These are phyloP conservation scores for Hygrophorus pudorinus DNA, from an alignment of 768 basidiomycete species.

Conservation along the genomic window DNA sequence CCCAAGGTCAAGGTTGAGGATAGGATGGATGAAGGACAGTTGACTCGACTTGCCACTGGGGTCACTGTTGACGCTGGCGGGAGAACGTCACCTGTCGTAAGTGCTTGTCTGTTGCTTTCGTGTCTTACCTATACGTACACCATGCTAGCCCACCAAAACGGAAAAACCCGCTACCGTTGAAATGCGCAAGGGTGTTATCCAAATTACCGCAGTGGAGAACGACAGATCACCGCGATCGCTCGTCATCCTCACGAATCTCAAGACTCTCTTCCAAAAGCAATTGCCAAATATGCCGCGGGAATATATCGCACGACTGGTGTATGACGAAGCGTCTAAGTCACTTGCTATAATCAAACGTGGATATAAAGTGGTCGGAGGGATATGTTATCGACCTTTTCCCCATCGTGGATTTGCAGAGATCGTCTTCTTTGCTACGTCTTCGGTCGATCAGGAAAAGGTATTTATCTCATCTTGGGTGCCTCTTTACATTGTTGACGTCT, in stretches of 20 bases:
- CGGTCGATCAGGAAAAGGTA: conserved; percentile 96
- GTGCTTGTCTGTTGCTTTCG: not conserved
- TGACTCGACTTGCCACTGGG: conserved; percentile 70
- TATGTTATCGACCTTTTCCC: conserved; percentile 93
- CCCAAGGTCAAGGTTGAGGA: conserved; percentile 64
- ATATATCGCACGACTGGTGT: conserved; percentile 93
- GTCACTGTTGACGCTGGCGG: conserved; percentile 62
- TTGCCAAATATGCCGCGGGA: conserved; percentile 98
- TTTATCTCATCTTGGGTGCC: not conserved
- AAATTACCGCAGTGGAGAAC: conserved; percentile 77
- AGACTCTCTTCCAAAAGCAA: conserved; percentile 95
- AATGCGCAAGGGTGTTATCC: conserved; percentile 73
- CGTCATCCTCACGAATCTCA: conserved; percentile 87
- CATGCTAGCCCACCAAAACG: conserved; percentile 25
- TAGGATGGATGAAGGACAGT: conserved; percentile 67
- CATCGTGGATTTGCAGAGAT: conserved; percentile 96
- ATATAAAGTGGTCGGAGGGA: conserved; percentile 93
- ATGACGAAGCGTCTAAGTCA: conserved; percentile 84
- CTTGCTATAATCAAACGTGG: conserved; percentile 94
- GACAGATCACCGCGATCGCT: conserved; percentile 66
- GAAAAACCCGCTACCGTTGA: conserved; percentile 79
- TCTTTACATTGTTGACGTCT: not conserved
- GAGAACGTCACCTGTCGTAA: conserved; percentile 35
- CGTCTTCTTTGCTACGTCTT: conserved; percentile 96
- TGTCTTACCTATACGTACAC: not conserved